Percentiles rank a stretch among this genome's conserved stretches.
These are phyloP conservation scores for Setaria italica DNA, from an alignment of 202 grass and related monocot genomes.

Conservation along the genomic window DNA sequence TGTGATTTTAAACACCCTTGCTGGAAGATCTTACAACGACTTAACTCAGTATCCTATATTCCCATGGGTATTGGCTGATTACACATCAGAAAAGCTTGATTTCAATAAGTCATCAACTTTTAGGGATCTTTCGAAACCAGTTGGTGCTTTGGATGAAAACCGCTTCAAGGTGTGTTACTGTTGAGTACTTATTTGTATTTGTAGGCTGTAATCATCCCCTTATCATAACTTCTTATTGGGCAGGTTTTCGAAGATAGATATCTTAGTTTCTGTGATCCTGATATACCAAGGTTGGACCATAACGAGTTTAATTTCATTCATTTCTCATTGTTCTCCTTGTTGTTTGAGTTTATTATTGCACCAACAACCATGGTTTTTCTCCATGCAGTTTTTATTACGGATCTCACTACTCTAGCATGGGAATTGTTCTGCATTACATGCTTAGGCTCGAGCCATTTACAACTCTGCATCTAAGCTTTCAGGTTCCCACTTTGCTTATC, in stretches of 20 bases:
- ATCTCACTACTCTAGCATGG: constrained; percentile 99
- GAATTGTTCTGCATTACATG: constrained; percentile 95
- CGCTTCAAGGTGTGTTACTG: constrained; percentile 75
- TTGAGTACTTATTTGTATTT: constrained; percentile 24
- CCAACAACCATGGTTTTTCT: constrained; percentile 20
- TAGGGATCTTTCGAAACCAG: constrained; percentile 93
- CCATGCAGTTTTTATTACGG: constrained; percentile 93
- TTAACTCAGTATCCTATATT: constrained; percentile 97
- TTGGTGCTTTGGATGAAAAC: constrained; percentile 89
- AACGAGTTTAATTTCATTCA: not conserved
- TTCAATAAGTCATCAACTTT: constrained; percentile 96
- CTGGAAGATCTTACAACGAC: constrained; percentile 95
- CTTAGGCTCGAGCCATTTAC: constrained; percentile 97
- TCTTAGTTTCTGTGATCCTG: constrained; percentile 88
- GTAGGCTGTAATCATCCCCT: not conserved
- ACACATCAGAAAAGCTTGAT: constrained; percentile 94
- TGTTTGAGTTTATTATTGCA: not conserved
- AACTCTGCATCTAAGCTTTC: constrained; percentile 82
- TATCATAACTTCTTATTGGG: constrained; percentile 38
- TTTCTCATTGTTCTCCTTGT: not conserved
- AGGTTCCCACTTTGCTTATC: constrained; percentile 60
- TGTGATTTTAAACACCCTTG: constrained; percentile 91
- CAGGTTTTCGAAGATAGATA: constrained; percentile 99
- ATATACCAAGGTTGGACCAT: constrained; percentile 89
- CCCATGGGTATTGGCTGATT: constrained; percentile 96